Evolutionary conservation across 352 stramenopile species (phyloP).

Genomic region (Phytophthora cryptogea): DNA sequence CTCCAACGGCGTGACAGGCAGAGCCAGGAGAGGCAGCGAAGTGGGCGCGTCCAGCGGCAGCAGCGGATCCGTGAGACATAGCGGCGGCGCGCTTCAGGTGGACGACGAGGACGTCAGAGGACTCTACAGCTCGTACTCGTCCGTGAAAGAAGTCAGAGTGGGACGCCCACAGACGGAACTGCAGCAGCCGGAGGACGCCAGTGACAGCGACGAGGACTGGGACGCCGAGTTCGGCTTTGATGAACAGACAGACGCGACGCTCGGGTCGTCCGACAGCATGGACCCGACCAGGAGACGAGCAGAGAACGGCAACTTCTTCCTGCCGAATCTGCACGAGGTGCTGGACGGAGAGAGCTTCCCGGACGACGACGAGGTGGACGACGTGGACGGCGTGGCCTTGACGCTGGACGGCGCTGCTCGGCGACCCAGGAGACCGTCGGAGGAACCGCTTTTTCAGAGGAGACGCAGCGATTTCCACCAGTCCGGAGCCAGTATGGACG

Average conservation of each 20-base stretch:
- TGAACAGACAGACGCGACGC: conserved; percentile 42
- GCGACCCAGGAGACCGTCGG: conserved; percentile 35
- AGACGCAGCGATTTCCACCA: conserved; percentile 44
- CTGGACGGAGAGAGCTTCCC: conserved; percentile 72
- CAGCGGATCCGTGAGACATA: conserved; percentile 22
- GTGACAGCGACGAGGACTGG: conserved; percentile 56
- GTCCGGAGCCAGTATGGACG: conserved; percentile 43
- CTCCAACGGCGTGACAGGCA: conserved; percentile 17
- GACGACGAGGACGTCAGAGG: conserved; percentile 26
- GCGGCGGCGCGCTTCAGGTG: conserved; percentile 16
- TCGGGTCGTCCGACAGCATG: conserved; percentile 43
- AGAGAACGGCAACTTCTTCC: conserved; percentile 86
- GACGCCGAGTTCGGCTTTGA: conserved; percentile 84
- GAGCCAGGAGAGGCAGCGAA: conserved; percentile 24
- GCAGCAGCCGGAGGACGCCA: conserved; percentile 8
- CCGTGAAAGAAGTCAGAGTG: conserved; percentile 16
- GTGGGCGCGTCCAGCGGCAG: conserved; percentile 17
- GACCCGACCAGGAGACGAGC: conserved; percentile 61
- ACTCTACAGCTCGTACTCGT: conserved; percentile 30
- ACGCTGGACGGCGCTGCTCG: conserved; percentile 28
- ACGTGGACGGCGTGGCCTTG: conserved; percentile 24
- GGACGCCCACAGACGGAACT: neutral
- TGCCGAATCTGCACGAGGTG: conserved; percentile 77
- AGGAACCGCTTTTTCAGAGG: conserved; percentile 73
- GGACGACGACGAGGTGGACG: conserved; percentile 50